Conservation (phyloP, 306 rosid species). For the Crotalaria pallida region DNA sequence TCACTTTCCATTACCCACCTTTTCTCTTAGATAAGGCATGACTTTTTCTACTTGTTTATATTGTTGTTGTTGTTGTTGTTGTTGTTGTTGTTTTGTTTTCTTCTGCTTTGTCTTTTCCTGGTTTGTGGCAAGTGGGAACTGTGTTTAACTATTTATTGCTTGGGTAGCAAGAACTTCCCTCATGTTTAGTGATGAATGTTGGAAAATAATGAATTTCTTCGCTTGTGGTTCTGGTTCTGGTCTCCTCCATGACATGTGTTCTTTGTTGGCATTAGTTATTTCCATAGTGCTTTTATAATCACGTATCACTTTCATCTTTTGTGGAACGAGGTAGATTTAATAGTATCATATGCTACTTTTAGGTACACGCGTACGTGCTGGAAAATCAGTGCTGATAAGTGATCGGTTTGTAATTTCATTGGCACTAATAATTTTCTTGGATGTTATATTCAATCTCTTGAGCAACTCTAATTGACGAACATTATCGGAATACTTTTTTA, state of each 20-base stretch:
- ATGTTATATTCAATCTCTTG: neutral
- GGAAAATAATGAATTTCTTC: constrained; percentile 9
- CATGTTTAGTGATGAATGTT: constrained; percentile 13
- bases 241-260: neutral
- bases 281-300: constrained; percentile 11
- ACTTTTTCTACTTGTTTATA: no score
- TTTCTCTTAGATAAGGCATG: neutral
- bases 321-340: neutral
- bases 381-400: neutral
- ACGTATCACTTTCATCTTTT: constrained; percentile 6
- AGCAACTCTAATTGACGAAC: neutral
- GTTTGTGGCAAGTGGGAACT: neutral
- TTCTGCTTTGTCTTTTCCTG: neutral
- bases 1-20: neutral
- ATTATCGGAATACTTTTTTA: no score
- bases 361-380: neutral
- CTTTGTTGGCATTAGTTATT: constrained; percentile 15
- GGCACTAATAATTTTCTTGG: constrained; percentile 14
- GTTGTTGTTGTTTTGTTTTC: neutral
- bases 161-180: constrained; percentile 1
- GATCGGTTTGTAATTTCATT: neutral
- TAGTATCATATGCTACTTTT: constrained; percentile 3
- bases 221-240: constrained; percentile 11
- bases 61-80: neutral
- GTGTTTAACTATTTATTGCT: constrained; percentile 1